A percentile compares a stretch with the other conserved stretches of the same genome.
Conservation (phyloP, 345 rosid species). For the Rhodamnia argentea region DNA sequence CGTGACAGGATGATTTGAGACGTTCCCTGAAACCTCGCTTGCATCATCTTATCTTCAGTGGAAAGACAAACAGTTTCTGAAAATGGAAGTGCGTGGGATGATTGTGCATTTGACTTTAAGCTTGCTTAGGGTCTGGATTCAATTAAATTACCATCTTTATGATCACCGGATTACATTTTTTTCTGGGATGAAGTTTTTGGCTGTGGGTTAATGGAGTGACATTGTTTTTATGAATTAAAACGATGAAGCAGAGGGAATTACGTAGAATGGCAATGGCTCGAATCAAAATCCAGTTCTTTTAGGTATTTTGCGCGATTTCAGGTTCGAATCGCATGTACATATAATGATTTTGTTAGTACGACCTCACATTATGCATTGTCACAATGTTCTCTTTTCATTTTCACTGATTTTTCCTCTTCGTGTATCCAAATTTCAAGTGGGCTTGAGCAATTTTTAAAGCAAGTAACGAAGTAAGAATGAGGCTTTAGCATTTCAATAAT, state of each 20-base stretch:
- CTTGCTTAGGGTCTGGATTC: neutral
- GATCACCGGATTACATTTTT: neutral
- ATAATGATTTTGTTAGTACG: neutral
- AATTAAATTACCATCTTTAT: neutral
- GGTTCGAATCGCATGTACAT: neutral
- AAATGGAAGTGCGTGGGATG: neutral
- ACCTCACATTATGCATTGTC: neutral
- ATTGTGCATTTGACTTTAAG: neutral
- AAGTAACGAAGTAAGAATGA: neutral
- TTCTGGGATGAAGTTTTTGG: neutral
- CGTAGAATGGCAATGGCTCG: neutral
- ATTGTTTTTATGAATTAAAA: neutral
- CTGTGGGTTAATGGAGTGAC: neutral
- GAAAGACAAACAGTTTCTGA: neutral
- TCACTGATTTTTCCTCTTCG: neutral
- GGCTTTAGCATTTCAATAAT: neutral
- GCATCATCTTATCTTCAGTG: neutral
- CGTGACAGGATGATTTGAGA: neutral
- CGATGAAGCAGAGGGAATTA: neutral
- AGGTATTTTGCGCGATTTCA: neutral
- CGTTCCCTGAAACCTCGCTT: neutral
- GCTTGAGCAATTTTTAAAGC: neutral
- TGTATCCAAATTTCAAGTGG: neutral
- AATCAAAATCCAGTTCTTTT: neutral
- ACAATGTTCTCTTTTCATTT: neutral